phyloP scores from a whole-genome alignment of 2,329 filamentous ascomycete species.

The Zymoseptoria brevis region DNA sequence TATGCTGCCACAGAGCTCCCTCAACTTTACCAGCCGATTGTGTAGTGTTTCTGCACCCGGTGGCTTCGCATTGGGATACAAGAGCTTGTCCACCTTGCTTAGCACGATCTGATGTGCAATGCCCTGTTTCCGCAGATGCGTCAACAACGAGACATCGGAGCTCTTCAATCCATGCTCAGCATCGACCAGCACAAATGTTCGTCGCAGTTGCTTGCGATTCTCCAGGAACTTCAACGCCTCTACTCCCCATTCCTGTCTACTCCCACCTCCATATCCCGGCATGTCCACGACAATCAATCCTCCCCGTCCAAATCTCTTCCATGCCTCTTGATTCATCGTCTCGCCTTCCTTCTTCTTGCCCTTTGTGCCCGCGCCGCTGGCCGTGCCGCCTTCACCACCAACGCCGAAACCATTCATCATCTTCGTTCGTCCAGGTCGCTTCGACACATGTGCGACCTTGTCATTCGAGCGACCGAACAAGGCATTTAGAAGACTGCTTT shows the following conservation, averaged over 20 bases:
- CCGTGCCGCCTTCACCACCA: slow-evolving; percentile 29
- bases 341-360: slow-evolving; percentile 29
- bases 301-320: slow-evolving; percentile 29
- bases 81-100: slow-evolving; percentile 56
- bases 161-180: slow-evolving; percentile 55
- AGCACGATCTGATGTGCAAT: slow-evolving; percentile 59
- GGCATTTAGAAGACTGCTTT: slow-evolving; percentile 59
- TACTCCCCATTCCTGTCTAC: slow-evolving; percentile 53
- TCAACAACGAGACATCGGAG: slow-evolving; percentile 51
- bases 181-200: slow-evolving; percentile 59
- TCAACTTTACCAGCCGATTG: slow-evolving; percentile 29
- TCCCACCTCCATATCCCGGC: slow-evolving; percentile 62
- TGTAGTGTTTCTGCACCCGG: slow-evolving; percentile 20
- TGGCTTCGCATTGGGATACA: slow-evolving; percentile 29
- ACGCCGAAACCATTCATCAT: slow-evolving; percentile 61
- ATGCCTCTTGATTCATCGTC: slow-evolving; percentile 25
- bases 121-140: slow-evolving; percentile 46
- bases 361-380: slow-evolving; percentile 11
- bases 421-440: slow-evolving; percentile 53
- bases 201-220: slow-evolving; percentile 53
- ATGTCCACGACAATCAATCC: slow-evolving; percentile 58
- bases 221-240: slow-evolving; percentile 63
- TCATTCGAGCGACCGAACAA: slow-evolving; percentile 41
- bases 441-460: slow-evolving; percentile 48
- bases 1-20: slow-evolving; percentile 33